Conservation (phyloP, 139 green algal genomes). For the Edaphochlamys debaryana region DNA sequence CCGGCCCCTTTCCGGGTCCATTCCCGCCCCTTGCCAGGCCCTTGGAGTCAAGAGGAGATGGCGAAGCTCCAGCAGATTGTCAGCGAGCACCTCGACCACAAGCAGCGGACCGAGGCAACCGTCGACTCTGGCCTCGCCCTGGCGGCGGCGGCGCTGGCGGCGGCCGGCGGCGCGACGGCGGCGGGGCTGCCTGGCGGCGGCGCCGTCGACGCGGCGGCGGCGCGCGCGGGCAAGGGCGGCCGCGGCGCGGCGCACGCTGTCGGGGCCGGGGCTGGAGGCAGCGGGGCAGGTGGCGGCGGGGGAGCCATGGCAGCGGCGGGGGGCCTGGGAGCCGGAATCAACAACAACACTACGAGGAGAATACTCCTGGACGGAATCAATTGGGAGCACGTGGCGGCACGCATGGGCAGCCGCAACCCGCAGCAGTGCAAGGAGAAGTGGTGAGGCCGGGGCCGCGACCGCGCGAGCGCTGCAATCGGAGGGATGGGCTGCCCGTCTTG, state of each 20-base stretch:
- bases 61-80: constrained; percentile 16
- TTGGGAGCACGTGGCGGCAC: constrained; percentile 61
- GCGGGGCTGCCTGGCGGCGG: too few species aligned
- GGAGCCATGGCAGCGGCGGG: neutral
- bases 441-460: too few species aligned
- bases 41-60: constrained; percentile 33
- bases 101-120: neutral
- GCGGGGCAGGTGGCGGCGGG: neutral
- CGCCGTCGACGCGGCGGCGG: too few species aligned
- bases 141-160: neutral
- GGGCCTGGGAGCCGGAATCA: neutral
- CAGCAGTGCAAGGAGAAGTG: constrained; percentile 48
- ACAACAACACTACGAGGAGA: too few species aligned
- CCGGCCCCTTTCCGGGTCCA: too few species aligned
- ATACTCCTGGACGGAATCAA: constrained; percentile 74
- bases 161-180: neutral
- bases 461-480: too few species aligned
- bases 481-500: too few species aligned
- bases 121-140: neutral
- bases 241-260: too few species aligned
- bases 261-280: neutral
- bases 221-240: neutral
- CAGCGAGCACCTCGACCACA: constrained; percentile 13
- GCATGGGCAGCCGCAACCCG: constrained; percentile 37
- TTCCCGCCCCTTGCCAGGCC: too few species aligned